phyloP scores from a whole-genome alignment of 805 yeast genomes.

The Metschnikowia amazonensis region DNA sequence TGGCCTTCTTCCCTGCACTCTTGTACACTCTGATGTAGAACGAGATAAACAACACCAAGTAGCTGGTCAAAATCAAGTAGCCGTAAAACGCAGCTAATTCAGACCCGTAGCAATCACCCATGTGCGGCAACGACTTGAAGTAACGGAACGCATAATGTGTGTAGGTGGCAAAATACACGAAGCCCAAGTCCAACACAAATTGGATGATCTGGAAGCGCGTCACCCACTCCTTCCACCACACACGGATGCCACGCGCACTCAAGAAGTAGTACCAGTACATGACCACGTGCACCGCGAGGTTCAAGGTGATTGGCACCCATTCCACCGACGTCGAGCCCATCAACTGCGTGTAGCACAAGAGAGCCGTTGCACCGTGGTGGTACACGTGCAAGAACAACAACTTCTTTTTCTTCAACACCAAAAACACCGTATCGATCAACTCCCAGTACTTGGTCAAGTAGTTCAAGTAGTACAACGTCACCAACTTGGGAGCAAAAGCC shows the following conservation, averaged over 20 bases:
- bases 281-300: slow-evolving; percentile 88
- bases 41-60: slow-evolving; percentile 83
- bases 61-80: slow-evolving; percentile 80
- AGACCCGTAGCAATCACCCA: slow-evolving; percentile 83
- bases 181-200: slow-evolving; percentile 81
- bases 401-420: slow-evolving; percentile 88
- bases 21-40: slow-evolving; percentile 88
- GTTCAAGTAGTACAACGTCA: slow-evolving; percentile 82
- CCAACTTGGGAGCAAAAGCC: slow-evolving; percentile 82
- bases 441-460: slow-evolving; percentile 87
- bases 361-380: slow-evolving; percentile 98
- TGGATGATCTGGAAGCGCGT: slow-evolving; percentile 94
- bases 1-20: slow-evolving; percentile 34
- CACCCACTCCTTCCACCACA: slow-evolving; percentile 99
- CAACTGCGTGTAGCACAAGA: slow-evolving; percentile 89
- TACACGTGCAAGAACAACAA: slow-evolving; percentile 90
- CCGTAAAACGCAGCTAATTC: slow-evolving; percentile 93
- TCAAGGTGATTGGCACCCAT: slow-evolving; percentile 90
- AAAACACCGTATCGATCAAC: slow-evolving; percentile 84
- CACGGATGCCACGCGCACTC: slow-evolving; percentile 87
- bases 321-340: slow-evolving; percentile 86
- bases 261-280: slow-evolving; percentile 98
- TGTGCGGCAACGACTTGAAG: slow-evolving; percentile 62
- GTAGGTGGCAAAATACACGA: slow-evolving; percentile 92
- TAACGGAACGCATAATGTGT: slow-evolving; percentile 78